Base-by-base conservation (phyloP, 2,329 filamentous ascomycete species). In the Microsporum ferrugineum region DNA sequence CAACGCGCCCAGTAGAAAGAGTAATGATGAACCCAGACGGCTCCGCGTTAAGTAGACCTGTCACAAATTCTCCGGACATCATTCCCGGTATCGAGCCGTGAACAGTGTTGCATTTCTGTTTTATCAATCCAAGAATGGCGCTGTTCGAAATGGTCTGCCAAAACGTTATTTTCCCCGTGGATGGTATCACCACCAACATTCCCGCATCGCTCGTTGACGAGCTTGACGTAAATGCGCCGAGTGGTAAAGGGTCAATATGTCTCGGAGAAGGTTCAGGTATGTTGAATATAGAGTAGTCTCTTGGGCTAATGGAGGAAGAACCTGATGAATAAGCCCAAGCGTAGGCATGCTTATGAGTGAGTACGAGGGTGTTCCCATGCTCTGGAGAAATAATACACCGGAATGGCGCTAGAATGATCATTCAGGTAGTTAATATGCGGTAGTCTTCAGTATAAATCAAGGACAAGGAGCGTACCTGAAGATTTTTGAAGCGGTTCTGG, bases 71-170 rank as follows among this genome's bases (percentile, higher is more conserved):
- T 53, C 89, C 87, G 0, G 87, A 88, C 60, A 87, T 84, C 75
- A 96, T 81, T 63, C 88, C 87, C 1, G 83, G 79, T 64, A 96
- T 84, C 2, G 78, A 78, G 53, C 88, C 84, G 69, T 95, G 89
- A 14, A 95, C 84, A 14, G 89, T 89, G 65, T 85, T 87, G 65
- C 88, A 85, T 69, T 89, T 88, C 71, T 95, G 88, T 65, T 88
- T 87, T 69, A 92, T 88, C 45, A 95, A 83, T 64, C 88, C 89
- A 60, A 95, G 81, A 0, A 89, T 90, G 43, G 91, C 88, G 7
- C 90, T 91, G 72, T 86, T 91, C 61, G 92, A 91, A 65, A 97
- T 88, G 43, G 90, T 95, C 72, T 97, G 94, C 91, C 94, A 97
- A 73, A 94, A 97, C 51, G 89, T 86, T 59, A 97, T 84, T 72